Evolutionary conservation across 805 yeast species (phyloP), one percentile per base, ranked within the genome.

Genomic region (Ogataea henricii): DNA sequence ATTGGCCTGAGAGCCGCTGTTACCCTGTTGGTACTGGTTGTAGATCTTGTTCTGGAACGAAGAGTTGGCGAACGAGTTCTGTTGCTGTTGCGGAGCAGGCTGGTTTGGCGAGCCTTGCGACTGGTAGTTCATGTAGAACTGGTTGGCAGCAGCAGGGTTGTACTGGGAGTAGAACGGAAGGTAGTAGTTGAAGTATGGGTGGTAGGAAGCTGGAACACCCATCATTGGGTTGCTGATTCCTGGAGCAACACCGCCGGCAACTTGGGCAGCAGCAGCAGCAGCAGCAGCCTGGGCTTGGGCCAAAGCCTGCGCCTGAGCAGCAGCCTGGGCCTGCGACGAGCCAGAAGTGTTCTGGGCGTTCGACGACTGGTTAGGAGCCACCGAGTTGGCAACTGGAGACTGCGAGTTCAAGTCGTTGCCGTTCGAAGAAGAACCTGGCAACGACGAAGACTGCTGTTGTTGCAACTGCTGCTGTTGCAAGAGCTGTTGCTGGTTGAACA

Each of bases 101-200:
- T 52, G 58, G 40, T 56, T 57, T 39, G 53, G 57, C 39, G 54
- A 53, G 47, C 55, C 64, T 23, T 57, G 65, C 22, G 56, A 55
- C 46, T 58, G 65, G 49, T 45, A 52, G 52, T 57, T 55, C 58
- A 56, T 55, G 53, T 55, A 56, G 51, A 56, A 62, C 47, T 60
- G 66, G 49, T 59, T 60, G 37, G 59, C 43, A 25, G 41, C 57
- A 46, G 57, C 63, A 44, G 66, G 60, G 45, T 56, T 52, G 43
- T 63, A 63, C 50, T 60, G 66, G 14, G 54, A 53, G 54, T 63
- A 59, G 53, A 55, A 60, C 35, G 65, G 65, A 40, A 58, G 52
- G 45, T 63, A 64, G 54, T 63, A 64, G 58, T 61, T 61, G 60
- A 57, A 62, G 57, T 57, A 65, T 45, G 65, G 67, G 55, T 59